Evolutionary conservation across 2,329 filamentous ascomycete genomes (phyloP).

Genomic region (Escovopsis sp.): DNA sequence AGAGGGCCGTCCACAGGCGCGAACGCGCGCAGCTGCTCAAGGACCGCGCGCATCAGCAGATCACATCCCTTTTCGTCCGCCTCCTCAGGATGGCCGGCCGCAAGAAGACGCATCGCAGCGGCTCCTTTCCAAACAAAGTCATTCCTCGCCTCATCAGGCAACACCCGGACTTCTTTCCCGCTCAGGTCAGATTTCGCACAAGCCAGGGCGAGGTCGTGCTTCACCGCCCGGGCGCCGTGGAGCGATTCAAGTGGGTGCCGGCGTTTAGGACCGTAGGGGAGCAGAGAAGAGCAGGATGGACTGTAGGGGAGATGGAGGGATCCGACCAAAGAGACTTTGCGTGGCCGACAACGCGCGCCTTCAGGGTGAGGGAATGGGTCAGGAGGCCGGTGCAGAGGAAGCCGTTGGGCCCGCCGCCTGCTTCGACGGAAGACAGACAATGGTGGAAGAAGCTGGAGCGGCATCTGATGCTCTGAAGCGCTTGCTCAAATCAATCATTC

Average conservation of each 20-base stretch:
- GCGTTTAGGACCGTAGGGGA: conserved; percentile 14
- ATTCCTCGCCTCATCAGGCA: conserved; percentile 20
- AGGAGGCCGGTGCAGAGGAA: conserved; percentile 12
- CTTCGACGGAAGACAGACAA: conserved; percentile 5
- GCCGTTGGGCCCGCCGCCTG: conserved; percentile 10
- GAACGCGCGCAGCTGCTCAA: conserved; percentile 15
- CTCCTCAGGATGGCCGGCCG: conserved; percentile 14
- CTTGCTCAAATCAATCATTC: neutral
- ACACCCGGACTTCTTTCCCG: conserved; percentile 19
- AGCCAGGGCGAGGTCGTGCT: conserved; percentile 17
- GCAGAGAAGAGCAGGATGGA: conserved; percentile 9
- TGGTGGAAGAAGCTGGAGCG: conserved; percentile 18
- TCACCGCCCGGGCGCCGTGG: conserved; percentile 9
- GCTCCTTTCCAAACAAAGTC: conserved; percentile 8
- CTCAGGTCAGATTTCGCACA: conserved; percentile 18
- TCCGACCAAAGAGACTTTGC: conserved; percentile 9
- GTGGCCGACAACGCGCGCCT: conserved; percentile 11
- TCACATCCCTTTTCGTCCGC: conserved; percentile 13
- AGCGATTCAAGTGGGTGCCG: conserved; percentile 11
- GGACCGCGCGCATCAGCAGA: conserved; percentile 19
- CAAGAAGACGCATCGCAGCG: conserved; percentile 10
- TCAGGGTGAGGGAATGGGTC: conserved; percentile 13
- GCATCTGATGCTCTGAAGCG: conserved; percentile 15
- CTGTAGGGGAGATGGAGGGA: conserved; percentile 5
- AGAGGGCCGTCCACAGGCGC: conserved; percentile 12